phyloP scores from a whole-genome alignment of 257 asterid genomes.

The Anisodus acutangulus region DNA sequence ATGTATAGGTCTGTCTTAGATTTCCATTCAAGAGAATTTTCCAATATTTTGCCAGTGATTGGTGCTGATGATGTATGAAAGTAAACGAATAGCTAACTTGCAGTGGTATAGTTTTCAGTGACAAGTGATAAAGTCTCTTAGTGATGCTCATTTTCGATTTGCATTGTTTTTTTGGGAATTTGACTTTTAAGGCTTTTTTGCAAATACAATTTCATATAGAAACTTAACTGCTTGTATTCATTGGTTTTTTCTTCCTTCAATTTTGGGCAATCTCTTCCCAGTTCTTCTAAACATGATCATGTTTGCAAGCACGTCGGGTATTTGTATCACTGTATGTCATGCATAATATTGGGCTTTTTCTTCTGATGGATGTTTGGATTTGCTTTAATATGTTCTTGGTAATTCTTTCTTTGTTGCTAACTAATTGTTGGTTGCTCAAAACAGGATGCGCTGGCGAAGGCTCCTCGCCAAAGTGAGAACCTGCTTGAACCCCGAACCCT shows the following conservation, averaged over 20 bases:
- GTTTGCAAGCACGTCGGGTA: background rate
- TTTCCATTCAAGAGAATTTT: background rate
- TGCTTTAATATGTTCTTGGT: background rate
- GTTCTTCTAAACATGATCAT: background rate
- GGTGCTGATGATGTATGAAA: background rate
- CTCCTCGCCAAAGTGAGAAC: constrained; percentile 53
- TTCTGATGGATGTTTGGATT: background rate
- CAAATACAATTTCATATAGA: background rate
- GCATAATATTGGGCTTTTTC: background rate
- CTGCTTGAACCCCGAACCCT: constrained; percentile 45
- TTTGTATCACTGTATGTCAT: background rate
- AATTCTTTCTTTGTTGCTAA: background rate
- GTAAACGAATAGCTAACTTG: background rate
- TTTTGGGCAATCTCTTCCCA: background rate
- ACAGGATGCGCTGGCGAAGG: constrained; percentile 54
- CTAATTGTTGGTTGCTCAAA: constrained; percentile 23
- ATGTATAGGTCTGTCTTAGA: background rate
- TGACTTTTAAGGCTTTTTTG: background rate
- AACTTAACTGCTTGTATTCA: background rate
- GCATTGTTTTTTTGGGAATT: background rate
- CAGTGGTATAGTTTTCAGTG: background rate
- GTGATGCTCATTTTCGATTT: background rate
- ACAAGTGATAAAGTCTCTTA: background rate
- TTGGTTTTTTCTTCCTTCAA: background rate
- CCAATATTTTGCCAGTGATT: background rate